Conservation (phyloP, 805 yeast genomes). For the Ogataea minuta region DNA sequence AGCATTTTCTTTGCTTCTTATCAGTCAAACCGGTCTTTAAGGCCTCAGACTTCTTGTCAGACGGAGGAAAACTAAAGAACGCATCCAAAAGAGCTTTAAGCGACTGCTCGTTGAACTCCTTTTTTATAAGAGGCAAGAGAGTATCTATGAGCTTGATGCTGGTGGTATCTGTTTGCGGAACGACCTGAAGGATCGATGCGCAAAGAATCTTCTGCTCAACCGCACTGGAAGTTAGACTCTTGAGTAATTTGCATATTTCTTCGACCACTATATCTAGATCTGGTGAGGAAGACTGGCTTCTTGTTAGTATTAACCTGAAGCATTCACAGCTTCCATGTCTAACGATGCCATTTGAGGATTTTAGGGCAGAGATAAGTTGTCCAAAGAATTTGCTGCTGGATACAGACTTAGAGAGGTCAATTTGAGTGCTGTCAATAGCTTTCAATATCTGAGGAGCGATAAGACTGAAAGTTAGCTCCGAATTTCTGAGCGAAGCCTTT, state of each 20-base stretch:
- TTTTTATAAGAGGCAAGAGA: conserved; percentile 53
- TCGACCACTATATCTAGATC: conserved; percentile 40
- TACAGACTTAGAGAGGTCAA: conserved; percentile 44
- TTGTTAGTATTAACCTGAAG: conserved; percentile 26
- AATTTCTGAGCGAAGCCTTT: conserved; percentile 72
- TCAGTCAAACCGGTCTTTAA: conserved; percentile 64
- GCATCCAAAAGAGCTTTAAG: conserved; percentile 49
- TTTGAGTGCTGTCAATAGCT: conserved; percentile 26
- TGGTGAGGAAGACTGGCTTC: conserved; percentile 23
- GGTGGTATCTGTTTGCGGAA: conserved; percentile 25
- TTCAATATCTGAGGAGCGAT: conserved; percentile 52
- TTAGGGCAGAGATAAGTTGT: conserved; percentile 54
- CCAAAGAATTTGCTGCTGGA: conserved; percentile 43
- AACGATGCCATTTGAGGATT: conserved; percentile 68
- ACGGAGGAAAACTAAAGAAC: conserved; percentile 44
- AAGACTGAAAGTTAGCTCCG: conserved; percentile 63
- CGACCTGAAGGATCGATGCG: conserved; percentile 41
- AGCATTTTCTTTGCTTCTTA: conserved; percentile 61
- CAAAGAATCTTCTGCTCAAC: conserved; percentile 64
- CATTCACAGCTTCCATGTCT: conserved; percentile 47
- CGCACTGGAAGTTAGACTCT: conserved; percentile 51
- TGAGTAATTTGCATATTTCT: conserved; percentile 56
- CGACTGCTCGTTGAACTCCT: conserved; percentile 74
- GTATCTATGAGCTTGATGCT: conserved; percentile 38
- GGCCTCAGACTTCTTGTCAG: conserved; percentile 26